phyloP scores from a whole-genome alignment of 2,329 filamentous ascomycete genomes.

The Biscogniauxia sp. region DNA sequence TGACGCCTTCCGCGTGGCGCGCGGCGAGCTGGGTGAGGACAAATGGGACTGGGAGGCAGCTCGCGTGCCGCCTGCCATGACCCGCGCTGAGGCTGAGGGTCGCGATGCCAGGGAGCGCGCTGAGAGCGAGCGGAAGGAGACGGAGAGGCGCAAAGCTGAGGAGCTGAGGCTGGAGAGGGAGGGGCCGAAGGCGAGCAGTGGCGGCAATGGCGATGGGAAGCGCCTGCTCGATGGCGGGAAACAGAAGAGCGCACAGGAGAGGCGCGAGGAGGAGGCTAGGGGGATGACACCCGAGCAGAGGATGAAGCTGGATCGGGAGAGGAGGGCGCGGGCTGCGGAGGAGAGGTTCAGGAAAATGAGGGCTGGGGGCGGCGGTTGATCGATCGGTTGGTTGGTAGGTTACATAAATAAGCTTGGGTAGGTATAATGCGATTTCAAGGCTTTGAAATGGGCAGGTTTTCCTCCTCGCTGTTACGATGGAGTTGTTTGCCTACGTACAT shows the following conservation, averaged over 20 bases:
- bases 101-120: conserved; percentile 68
- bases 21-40: conserved; percentile 74
- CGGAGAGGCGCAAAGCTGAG: conserved; percentile 69
- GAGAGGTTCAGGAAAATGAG: conserved; percentile 74
- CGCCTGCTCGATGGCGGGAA: conserved; percentile 57
- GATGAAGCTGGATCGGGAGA: conserved; percentile 79
- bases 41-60: conserved; percentile 78
- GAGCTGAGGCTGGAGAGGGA: conserved; percentile 69
- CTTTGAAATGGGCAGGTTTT: too few species aligned
- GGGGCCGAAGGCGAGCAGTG: conserved; percentile 52
- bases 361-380: conserved; percentile 35
- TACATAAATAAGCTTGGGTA: too few species aligned
- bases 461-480: too few species aligned
- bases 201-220: conserved; percentile 41
- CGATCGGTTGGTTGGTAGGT: conserved; percentile 7
- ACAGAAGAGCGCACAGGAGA: conserved; percentile 75
- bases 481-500: too few species aligned
- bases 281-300: conserved; percentile 87
- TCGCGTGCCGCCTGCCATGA: conserved; percentile 69
- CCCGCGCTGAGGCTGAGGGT: conserved; percentile 67
- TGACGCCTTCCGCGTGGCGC: conserved; percentile 87
- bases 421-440: too few species aligned
- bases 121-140: conserved; percentile 66
- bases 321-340: conserved; percentile 87
- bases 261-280: conserved; percentile 76